A percentile compares a stretch with the other conserved stretches of the same genome.
Evolutionary conservation across 73 alveolate genomes (phyloP).

Genomic region (Stentor coeruleus): DNA sequence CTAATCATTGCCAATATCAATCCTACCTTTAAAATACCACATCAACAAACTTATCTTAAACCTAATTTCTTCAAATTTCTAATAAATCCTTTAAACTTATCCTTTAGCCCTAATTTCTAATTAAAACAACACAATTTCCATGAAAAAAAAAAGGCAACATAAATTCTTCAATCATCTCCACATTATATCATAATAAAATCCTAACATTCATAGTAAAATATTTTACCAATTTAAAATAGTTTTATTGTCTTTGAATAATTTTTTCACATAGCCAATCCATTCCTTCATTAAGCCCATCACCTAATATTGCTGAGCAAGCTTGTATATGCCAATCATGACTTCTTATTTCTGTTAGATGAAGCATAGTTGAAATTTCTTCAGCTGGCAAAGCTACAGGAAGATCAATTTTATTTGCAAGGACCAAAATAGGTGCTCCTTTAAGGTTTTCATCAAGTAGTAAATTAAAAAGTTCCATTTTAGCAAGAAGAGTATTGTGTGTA

Average conservation of each 20-base stretch:
- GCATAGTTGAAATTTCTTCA: conserved; percentile 40
- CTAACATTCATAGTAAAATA: too few relatives aligned
- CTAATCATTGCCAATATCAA: too few relatives aligned
- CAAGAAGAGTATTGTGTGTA: conserved; percentile 51
- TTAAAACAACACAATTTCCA: too few relatives aligned
- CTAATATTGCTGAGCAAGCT: conserved; percentile 87
- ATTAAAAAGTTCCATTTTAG: conserved; percentile 77
- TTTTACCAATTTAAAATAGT: too few relatives aligned
- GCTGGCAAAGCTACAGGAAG: conserved; percentile 35
- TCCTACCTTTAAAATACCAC: too few relatives aligned
- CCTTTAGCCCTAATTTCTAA: too few relatives aligned
- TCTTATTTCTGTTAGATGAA: not conserved
- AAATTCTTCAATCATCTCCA: too few relatives aligned
- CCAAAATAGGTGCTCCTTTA: conserved; percentile 58
- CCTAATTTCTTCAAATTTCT: too few relatives aligned
- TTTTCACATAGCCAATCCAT: conserved; percentile 63
- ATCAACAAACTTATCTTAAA: too few relatives aligned
- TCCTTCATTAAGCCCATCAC: conserved; percentile 92
- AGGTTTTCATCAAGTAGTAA: conserved; percentile 56
- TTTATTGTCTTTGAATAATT: not conserved
- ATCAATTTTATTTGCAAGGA: conserved; percentile 71
- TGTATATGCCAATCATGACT: conserved; percentile 43
- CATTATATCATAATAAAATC: too few relatives aligned
- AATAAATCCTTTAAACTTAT: too few relatives aligned
- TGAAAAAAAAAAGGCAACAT: too few relatives aligned